phyloP scores from a whole-genome alignment of 2,329 filamentous ascomycete species.

The Phyllosticta paracitricarpa region DNA sequence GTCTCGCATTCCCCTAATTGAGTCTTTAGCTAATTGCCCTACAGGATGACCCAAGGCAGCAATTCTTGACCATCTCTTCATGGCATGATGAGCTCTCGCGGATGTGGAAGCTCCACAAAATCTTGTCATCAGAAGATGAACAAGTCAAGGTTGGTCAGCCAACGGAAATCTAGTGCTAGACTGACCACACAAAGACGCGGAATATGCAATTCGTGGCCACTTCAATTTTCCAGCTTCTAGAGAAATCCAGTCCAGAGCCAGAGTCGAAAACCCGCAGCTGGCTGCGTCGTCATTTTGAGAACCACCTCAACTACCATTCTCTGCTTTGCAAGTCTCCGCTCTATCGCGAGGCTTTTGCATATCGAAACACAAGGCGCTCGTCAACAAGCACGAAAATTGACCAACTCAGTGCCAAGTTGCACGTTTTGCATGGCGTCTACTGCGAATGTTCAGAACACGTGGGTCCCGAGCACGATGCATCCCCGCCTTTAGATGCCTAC shows the following conservation, averaged over 20 bases:
- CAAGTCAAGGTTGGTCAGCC: conserved; percentile 28
- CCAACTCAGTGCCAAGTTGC: conserved; percentile 61
- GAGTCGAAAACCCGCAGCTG: conserved; percentile 35
- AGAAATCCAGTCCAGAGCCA: conserved; percentile 13
- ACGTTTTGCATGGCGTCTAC: conserved; percentile 53
- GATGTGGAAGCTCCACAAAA: conserved; percentile 31
- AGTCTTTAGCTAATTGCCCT: not conserved
- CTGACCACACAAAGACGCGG: conserved; percentile 16
- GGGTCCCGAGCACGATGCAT: conserved; percentile 15
- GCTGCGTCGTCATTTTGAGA: conserved; percentile 29
- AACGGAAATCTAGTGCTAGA: conserved; percentile 5
- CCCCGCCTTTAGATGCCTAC: conserved; percentile 40
- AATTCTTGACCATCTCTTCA: not conserved
- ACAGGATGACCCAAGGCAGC: conserved; percentile 14
- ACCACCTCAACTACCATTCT: conserved; percentile 18
- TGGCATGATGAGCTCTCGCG: conserved; percentile 30
- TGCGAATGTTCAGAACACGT: conserved; percentile 25
- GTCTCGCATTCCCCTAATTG: not conserved
- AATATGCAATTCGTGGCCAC: conserved; percentile 28
- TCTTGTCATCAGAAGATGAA: conserved; percentile 33
- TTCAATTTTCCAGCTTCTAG: conserved; percentile 30
- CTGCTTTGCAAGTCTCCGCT: not conserved
- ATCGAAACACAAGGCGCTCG: conserved; percentile 27
- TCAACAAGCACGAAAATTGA: conserved; percentile 36
- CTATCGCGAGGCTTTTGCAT: no score